These are phyloP conservation scores for Papiliotrema laurentii DNA, from an alignment of 1,284 basidiomycete genomes.

Conservation along the genomic window DNA sequence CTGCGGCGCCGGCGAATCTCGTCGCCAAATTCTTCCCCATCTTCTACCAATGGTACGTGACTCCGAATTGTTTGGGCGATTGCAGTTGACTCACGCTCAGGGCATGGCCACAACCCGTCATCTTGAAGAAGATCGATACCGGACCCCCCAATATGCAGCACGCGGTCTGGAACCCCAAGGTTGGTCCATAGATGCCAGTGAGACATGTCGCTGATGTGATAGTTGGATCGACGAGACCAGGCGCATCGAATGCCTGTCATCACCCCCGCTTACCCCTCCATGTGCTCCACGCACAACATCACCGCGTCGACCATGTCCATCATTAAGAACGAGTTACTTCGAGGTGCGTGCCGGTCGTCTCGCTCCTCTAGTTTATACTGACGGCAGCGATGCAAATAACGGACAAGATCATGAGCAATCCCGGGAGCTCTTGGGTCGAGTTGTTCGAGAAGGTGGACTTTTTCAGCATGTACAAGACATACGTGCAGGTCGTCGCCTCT, in stretches of 20 bases:
- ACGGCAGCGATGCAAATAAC: slow-evolving; percentile 79
- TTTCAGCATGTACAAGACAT: slow-evolving; percentile 95
- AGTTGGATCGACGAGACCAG: slow-evolving; percentile 89
- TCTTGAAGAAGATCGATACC: slow-evolving; percentile 93
- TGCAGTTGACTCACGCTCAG: slow-evolving; percentile 48
- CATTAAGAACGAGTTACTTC: slow-evolving; percentile 93
- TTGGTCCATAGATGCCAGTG: slow-evolving; percentile 31
- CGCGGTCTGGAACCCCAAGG: slow-evolving; percentile 97
- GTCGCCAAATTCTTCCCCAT: slow-evolving; percentile 97
- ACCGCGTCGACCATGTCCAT: slow-evolving; percentile 93
- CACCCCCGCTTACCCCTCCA: slow-evolving; percentile 98
- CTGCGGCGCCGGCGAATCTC: slow-evolving; percentile 87
- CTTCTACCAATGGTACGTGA: slow-evolving; percentile 83
- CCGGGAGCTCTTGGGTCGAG: slow-evolving; percentile 79
- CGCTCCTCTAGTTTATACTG: slow-evolving; percentile 3
- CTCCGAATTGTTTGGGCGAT: background rate
- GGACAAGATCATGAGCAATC: slow-evolving; percentile 69
- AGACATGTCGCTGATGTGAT: background rate
- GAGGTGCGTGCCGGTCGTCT: slow-evolving; percentile 55
- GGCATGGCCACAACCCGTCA: slow-evolving; percentile 96
- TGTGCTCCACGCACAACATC: slow-evolving; percentile 99
- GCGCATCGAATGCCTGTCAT: slow-evolving; percentile 99
- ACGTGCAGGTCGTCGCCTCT: slow-evolving; percentile 95
- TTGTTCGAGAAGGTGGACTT: slow-evolving; percentile 93
- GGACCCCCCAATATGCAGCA: slow-evolving; percentile 75